phyloP scores from a whole-genome alignment of 2,329 filamentous ascomycete species.

The Clonostachys chloroleuca region DNA sequence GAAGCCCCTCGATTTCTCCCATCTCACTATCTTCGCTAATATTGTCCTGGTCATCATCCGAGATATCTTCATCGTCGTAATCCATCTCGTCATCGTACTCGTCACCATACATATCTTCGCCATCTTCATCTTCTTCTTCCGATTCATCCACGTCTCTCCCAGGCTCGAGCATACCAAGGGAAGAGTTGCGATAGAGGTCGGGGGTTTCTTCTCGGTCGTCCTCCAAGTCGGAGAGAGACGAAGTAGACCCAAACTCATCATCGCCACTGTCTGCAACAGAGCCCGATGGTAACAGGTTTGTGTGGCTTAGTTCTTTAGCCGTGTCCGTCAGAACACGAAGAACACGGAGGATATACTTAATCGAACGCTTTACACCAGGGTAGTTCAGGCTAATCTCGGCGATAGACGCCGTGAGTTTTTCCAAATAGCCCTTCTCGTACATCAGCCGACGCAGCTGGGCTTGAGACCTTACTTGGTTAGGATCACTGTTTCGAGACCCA shows the following conservation, averaged over 20 bases:
- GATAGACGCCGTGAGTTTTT: constrained; percentile 83
- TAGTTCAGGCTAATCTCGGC: constrained; percentile 95
- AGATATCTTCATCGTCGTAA: constrained; percentile 76
- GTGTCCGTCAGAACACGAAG: constrained; percentile 83
- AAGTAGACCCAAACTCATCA: constrained; percentile 82
- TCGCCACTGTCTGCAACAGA: constrained; percentile 67
- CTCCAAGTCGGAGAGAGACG: constrained; percentile 83
- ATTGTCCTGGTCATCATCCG: constrained; percentile 79
- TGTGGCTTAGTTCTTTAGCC: constrained; percentile 79
- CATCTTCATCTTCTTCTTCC: constrained; percentile 63
- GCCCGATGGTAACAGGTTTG: constrained; percentile 65
- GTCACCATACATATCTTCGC: constrained; percentile 90
- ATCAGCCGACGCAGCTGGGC: constrained; percentile 88
- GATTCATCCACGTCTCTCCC: constrained; percentile 69
- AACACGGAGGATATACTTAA: constrained; percentile 93
- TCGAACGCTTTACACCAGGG: constrained; percentile 84
- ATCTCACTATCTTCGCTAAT: constrained; percentile 86
- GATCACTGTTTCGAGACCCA: constrained; percentile 30
- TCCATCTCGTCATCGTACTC: constrained; percentile 92
- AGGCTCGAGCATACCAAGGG: constrained; percentile 89
- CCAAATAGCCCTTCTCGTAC: constrained; percentile 96
- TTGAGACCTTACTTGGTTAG: constrained; percentile 53
- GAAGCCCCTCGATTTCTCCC: constrained; percentile 76
- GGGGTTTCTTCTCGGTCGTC: constrained; percentile 91
- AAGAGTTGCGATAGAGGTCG: constrained; percentile 94